phyloP scores from a whole-genome alignment of 257 asterid species.

The Salvia rosmarinus region DNA sequence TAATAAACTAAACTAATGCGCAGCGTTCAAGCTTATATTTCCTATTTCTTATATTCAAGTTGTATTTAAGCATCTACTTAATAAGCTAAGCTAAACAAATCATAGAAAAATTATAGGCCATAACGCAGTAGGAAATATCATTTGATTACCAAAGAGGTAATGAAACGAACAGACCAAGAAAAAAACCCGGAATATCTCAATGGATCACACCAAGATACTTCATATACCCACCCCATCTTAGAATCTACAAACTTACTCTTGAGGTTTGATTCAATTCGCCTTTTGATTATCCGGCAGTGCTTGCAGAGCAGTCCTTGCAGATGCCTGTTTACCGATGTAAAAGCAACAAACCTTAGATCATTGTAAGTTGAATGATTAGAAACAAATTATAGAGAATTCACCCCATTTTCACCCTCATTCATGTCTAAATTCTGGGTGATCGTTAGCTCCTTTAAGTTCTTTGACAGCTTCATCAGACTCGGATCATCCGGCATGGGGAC shows the following conservation, averaged over 20 bases:
- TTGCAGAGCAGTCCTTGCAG: too few species aligned
- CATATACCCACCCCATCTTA: slow-evolving; percentile 11
- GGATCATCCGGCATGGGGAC: slow-evolving; percentile 3
- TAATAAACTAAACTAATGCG: not conserved
- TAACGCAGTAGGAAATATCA: not conserved
- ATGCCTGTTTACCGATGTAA: slow-evolving; percentile 29
- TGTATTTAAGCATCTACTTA: too few species aligned
- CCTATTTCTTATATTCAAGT: too few species aligned
- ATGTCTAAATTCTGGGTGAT: slow-evolving; percentile 28
- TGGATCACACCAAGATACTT: slow-evolving; percentile 36
- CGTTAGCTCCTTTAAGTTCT: slow-evolving; percentile 42
- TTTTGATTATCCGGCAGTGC: too few species aligned
- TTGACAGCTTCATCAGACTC: slow-evolving; percentile 47
- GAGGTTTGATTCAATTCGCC: too few species aligned
- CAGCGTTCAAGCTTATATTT: too few species aligned
- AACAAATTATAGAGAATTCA: not conserved
- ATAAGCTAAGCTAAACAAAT: too few species aligned
- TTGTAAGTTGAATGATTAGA: not conserved
- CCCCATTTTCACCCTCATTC: slow-evolving; percentile 34
- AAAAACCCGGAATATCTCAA: not conserved
- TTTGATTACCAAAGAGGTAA: slow-evolving; percentile 17
- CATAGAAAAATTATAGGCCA: not conserved
- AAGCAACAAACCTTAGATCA: not conserved
- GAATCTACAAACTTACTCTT: not conserved
- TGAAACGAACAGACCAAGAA: not conserved